Evolutionary conservation across 129 eudicot genomes (phyloP).

Genomic region (Calendula officinalis): DNA sequence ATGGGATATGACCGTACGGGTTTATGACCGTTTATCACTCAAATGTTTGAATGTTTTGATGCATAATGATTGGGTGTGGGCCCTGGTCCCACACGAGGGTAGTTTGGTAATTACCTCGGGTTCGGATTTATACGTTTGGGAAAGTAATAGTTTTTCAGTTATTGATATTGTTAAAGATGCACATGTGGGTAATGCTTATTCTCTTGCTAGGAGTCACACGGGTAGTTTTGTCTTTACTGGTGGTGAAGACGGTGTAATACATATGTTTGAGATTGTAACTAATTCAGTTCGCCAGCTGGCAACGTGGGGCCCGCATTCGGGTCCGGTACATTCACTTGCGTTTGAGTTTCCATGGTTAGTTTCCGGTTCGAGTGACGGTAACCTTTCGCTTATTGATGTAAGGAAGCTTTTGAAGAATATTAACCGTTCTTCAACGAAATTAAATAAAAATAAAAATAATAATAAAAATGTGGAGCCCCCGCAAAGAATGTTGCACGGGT

Average conservation of each 20-base stretch:
- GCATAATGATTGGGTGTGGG: slow-evolving; percentile 94
- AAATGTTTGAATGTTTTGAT: slow-evolving; percentile 59
- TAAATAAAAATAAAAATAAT: slow-evolving; percentile 13
- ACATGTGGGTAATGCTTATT: slow-evolving; percentile 65
- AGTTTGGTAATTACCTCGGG: slow-evolving; percentile 75
- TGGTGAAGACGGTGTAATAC: slow-evolving; percentile 85
- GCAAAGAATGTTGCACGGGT: slow-evolving; percentile 77
- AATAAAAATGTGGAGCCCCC: slow-evolving; percentile 68
- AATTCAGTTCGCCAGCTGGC: slow-evolving; percentile 50
- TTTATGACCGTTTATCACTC: slow-evolving; percentile 67
- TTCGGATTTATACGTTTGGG: slow-evolving; percentile 85
- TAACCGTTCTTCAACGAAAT: slow-evolving; percentile 26
- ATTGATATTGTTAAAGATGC: slow-evolving; percentile 41
- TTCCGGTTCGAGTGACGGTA: slow-evolving; percentile 89
- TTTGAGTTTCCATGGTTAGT: slow-evolving; percentile 99
- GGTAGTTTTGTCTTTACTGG: slow-evolving; percentile 89
- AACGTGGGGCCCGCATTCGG: slow-evolving; percentile 81
- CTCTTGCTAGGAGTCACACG: slow-evolving; percentile 83
- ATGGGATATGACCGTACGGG: slow-evolving; percentile 88
- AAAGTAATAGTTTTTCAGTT: slow-evolving; percentile 44
- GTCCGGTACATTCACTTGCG: slow-evolving; percentile 75
- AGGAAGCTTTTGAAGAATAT: slow-evolving; percentile 71
- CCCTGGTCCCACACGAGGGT: slow-evolving; percentile 67
- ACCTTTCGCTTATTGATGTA: slow-evolving; percentile 81
- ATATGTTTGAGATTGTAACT: slow-evolving; percentile 67